Base-by-base conservation (phyloP, 371 early-diverging fungal species). In the Mucor mucedo region DNA sequence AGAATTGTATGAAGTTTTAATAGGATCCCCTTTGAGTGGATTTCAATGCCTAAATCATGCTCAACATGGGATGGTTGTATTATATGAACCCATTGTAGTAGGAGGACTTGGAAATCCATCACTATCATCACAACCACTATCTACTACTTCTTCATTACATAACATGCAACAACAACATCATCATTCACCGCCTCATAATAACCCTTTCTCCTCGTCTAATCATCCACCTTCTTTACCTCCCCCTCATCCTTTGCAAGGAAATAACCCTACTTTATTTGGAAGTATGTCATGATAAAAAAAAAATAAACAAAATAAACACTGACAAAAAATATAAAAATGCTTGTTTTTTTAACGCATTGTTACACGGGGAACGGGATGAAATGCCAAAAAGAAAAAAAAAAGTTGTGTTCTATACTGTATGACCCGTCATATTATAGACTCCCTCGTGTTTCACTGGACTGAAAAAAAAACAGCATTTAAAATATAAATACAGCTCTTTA, bases 41-140 rank as follows among this genome's bases (percentile, higher is more conserved):
- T 71, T 71, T 33, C 68, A 68, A 40, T 71, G 72, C 33, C 13
- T 68, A 14, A 60, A 67, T 53, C 68, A 68, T 55, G 53, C 62
- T 2, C 72, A 71, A n/a, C 72, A 71, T 39, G 72, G 68, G 10
- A 66, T 70, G 54, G 56, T 70, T 6, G 63, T 70, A 0, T 38
- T 70, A 44, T 70, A 70, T 55, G 65, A 70, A 27, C 65, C 55
- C 28, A 39, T 59, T 47, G 48, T 59, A n/a, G 21, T 21, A 21
- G 21, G 21, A 21, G 38, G 48, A 16, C 35, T 48, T 39, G 38
- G 39, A 7, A 49, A 47, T 13, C 9, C 47, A 27, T 6, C 11
- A 4, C 38, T 21, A 33, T 33, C 30, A 32, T 13, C 57, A 16
- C 53, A 33, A 35, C 21, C 50, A 21, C 21, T 21, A 21, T 21